Percentiles rank a stretch among this genome's conserved stretches.
Conservation (phyloP, 768 basidiomycete genomes). For the Mrakia blollopis region DNA sequence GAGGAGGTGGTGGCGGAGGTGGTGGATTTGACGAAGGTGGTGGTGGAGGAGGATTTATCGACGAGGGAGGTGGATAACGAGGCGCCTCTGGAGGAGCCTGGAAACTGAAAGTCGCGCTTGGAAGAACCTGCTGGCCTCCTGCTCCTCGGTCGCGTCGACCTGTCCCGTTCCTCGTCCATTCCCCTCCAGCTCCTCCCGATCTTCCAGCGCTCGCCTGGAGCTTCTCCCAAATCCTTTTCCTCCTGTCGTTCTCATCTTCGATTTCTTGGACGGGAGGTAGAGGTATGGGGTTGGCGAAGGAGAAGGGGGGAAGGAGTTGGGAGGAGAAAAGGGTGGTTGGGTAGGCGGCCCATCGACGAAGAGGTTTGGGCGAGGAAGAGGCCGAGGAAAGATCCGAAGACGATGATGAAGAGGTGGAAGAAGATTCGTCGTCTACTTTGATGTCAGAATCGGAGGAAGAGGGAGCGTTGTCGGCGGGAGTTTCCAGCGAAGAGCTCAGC, state of each 20-base stretch:
- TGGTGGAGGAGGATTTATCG: not conserved
- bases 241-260: slow-evolving; percentile 10
- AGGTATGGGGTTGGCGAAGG: slow-evolving; percentile 47
- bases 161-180: not conserved
- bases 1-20: not conserved
- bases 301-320: slow-evolving; percentile 55
- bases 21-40: not conserved
- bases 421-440: not conserved
- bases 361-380: slow-evolving; percentile 13
- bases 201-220: not conserved
- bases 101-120: not conserved
- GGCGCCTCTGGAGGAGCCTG: not conserved
- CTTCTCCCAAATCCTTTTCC: slow-evolving; percentile 24
- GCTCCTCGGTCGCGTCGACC: not conserved
- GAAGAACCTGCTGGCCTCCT: not conserved
- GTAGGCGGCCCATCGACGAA: slow-evolving; percentile 60
- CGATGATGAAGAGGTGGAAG: slow-evolving; percentile 13
- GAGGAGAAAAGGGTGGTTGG: slow-evolving; percentile 59
- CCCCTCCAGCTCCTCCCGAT: not conserved
- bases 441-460: no score
- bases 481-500: slow-evolving; percentile 34
- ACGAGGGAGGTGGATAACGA: not conserved
- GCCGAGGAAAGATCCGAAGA: slow-evolving; percentile 17
- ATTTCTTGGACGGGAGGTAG: slow-evolving; percentile 31
- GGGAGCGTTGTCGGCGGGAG: not conserved